These are phyloP conservation scores for Dioscorea zingiberensis DNA, from an alignment of 106 monocot genomes.

Conservation along the genomic window DNA sequence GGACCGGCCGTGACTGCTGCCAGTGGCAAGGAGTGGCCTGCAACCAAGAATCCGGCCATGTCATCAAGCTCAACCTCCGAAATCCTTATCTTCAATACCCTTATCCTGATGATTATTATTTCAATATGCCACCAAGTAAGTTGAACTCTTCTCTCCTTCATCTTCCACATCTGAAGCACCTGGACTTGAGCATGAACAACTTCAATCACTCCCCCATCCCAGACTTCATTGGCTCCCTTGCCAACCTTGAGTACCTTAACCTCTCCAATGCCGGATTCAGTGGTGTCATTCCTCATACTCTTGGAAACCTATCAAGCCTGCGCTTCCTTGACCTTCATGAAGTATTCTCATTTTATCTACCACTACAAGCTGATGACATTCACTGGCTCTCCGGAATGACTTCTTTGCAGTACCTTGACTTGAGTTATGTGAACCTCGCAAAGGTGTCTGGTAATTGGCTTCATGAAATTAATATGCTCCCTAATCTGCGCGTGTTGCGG, in stretches of 20 bases:
- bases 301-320: constrained; percentile 9
- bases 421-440: background rate
- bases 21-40: constrained; percentile 30
- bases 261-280: constrained; percentile 9
- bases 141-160: constrained; percentile 7
- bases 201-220: constrained; percentile 8
- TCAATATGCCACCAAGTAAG: background rate
- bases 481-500: background rate
- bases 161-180: background rate
- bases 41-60: constrained; percentile 24
- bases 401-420: constrained; percentile 5
- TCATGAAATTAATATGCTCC: background rate
- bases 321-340: background rate
- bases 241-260: constrained; percentile 13
- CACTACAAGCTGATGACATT: background rate
- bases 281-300: constrained; percentile 28
- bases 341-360: background rate
- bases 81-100: no score
- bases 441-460: background rate
- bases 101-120: background rate
- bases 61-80: constrained; percentile 16
- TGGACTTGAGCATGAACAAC: constrained; percentile 11
- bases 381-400: background rate
- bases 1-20: constrained; percentile 31
- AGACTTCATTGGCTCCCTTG: constrained; percentile 8